Evolutionary conservation across 768 basidiomycete species (phyloP), one percentile per base, ranked within the genome.

Genomic region (Austroboletus festivus): DNA sequence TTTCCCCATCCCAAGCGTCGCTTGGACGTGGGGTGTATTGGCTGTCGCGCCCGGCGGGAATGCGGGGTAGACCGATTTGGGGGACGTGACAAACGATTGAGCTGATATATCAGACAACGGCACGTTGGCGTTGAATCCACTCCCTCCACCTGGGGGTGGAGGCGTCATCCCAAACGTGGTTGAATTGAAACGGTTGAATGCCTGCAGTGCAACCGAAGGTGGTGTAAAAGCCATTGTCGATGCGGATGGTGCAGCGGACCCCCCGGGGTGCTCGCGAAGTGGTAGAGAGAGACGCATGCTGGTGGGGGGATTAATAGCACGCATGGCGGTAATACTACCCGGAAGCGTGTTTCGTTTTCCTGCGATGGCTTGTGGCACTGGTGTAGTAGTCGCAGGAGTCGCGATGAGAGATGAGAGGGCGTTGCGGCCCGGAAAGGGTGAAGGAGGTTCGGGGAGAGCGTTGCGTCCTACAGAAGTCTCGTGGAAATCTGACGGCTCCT

Each of bases 1-100:
- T 3, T 74, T 72, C 20, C 76, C 68, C 21, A 86, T 71, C 19
- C 76, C 68, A 20, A 86, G 58, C n/a, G n/a, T n/a, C 5, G 75
- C 73, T 58, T 83, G 79, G 26, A 78, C 76, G 50, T 77, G 70
- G 2, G 85, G 83, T 9, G 74, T 77, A 0, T 77, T 76, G 9
- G 79, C 71, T 1, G 73, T 52, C 18, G 69, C 57, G n/a, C 49
- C 26, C 26, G 73, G 66, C 0, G 83, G 76, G 59, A 80, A 90
- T 2, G 85, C 75, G 13, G 88, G 86, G 57, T 87, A 87, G 3
- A 86, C 83, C 1, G 88, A 87, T 4, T 85, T 89, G 38, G 74
- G 73, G 0, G 85, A 80, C 1, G 55, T 56, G 46, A 57, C 53
- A 48, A 58, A 59, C 9, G 56, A 43, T 26, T 58, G 66, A 1